phyloP scores from a whole-genome alignment of 202 grass and related monocot species.

The Bolboschoenoplectus hybrid region DNA sequence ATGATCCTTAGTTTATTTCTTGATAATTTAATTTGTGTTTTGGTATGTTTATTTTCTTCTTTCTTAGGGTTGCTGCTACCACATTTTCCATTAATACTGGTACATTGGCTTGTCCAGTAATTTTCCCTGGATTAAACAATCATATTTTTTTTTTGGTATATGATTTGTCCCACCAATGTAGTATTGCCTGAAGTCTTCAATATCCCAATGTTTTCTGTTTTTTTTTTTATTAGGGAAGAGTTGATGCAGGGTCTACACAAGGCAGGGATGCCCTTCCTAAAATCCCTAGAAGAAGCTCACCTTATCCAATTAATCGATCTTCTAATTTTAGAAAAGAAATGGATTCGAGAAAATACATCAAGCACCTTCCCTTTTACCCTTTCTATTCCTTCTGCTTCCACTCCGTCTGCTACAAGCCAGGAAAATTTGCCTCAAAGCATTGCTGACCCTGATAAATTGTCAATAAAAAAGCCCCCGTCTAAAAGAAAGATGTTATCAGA shows the following conservation, averaged over 20 bases:
- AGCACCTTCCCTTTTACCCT: slow-evolving; percentile 32
- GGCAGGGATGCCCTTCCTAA: background rate
- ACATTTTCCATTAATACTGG: slow-evolving; percentile 2
- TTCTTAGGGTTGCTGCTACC: background rate
- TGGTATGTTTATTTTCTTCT: background rate
- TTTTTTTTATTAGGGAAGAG: slow-evolving; percentile 32
- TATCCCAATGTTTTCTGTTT: slow-evolving; percentile 14
- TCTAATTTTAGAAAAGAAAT: slow-evolving; percentile 45
- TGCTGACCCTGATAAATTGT: slow-evolving; percentile 43
- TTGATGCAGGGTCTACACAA: slow-evolving; percentile 30
- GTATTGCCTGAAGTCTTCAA: background rate
- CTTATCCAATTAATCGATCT: slow-evolving; percentile 37
- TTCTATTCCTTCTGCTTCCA: slow-evolving; percentile 24
- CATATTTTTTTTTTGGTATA: background rate
- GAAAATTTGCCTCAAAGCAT: slow-evolving; percentile 35
- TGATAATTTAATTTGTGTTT: slow-evolving; percentile 12
- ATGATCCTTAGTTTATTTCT: slow-evolving; percentile 10
- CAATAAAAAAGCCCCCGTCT: slow-evolving; percentile 29
- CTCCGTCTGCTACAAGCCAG: slow-evolving; percentile 35
- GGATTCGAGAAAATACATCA: slow-evolving; percentile 30
- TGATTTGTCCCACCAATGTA: slow-evolving; percentile 7
- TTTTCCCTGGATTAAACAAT: slow-evolving; percentile 22
- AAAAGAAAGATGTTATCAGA: slow-evolving; percentile 48
- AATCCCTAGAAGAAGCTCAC: slow-evolving; percentile 24
- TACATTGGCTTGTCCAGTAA: background rate